Conservation (phyloP, 73 alveolate genomes). For the Paramecium pentaurelia region DNA sequence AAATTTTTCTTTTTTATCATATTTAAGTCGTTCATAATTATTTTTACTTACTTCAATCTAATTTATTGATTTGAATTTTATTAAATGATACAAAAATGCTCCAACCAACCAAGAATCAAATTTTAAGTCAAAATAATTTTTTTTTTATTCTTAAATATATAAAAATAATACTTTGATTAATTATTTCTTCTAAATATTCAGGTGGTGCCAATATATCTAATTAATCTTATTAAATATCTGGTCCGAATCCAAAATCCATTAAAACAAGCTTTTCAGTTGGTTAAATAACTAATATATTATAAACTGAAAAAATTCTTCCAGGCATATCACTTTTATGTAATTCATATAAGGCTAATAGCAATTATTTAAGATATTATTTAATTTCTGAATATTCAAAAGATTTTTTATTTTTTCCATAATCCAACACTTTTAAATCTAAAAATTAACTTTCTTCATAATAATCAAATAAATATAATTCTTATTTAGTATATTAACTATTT, state of each 20-base stretch:
- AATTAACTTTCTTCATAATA: not conserved
- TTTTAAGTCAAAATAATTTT: not conserved
- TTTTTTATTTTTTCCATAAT: not conserved
- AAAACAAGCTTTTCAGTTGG: not conserved
- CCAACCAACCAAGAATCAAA: not conserved
- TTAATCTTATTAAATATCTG: not conserved
- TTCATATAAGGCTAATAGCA: not conserved
- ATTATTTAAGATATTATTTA: not conserved
- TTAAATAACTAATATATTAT: not conserved
- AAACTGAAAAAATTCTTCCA: not conserved
- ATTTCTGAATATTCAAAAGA: not conserved
- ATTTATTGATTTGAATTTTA: not conserved
- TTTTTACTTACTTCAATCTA: not conserved
- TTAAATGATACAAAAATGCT: not conserved
- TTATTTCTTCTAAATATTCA: not conserved
- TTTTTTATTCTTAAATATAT: not conserved
- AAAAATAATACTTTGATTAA: not conserved
- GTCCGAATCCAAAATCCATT: not conserved
- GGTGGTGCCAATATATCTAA: not conserved
- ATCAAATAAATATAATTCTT: not conserved
- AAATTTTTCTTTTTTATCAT: not conserved
- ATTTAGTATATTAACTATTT: not conserved
- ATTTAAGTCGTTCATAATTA: not conserved
- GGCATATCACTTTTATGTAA: not conserved
- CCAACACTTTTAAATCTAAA: not conserved